These are phyloP conservation scores for Penicillium herquei DNA, from an alignment of 495 filamentous ascomycete genomes.

Conservation along the genomic window DNA sequence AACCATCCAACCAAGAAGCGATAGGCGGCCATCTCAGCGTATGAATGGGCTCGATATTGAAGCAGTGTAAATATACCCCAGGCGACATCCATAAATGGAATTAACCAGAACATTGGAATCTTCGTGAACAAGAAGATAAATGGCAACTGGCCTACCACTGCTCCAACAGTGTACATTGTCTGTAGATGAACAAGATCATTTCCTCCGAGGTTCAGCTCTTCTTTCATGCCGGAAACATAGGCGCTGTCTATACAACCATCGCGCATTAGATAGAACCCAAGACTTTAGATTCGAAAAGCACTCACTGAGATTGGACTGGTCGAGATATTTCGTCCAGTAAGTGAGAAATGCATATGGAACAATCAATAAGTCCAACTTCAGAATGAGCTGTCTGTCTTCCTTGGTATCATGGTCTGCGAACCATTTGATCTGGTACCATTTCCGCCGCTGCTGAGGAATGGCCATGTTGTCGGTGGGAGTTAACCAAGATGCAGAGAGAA, in stretches of 20 bases:
- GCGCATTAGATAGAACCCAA: background rate
- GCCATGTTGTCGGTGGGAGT: conserved; percentile 8
- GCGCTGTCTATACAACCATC: background rate
- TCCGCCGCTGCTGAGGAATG: conserved; percentile 21
- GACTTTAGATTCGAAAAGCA: background rate
- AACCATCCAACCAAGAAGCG: conserved; percentile 88
- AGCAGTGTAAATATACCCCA: conserved; percentile 51
- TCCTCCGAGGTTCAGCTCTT: conserved; percentile 28
- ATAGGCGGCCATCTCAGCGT: conserved; percentile 46
- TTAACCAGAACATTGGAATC: conserved; percentile 46
- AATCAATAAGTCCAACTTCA: conserved; percentile 45
- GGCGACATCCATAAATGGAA: conserved; percentile 40
- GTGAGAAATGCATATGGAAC: conserved; percentile 41
- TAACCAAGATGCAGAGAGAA: background rate
- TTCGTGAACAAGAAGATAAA: conserved; percentile 51
- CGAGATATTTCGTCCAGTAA: conserved; percentile 50
- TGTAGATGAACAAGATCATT: conserved; percentile 50
- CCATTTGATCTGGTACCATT: conserved; percentile 43
- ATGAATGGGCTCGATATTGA: conserved; percentile 38
- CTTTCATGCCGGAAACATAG: background rate
- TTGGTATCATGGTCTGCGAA: conserved; percentile 42
- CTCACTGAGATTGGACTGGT: conserved; percentile 39
- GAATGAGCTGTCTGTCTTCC: conserved; percentile 40
- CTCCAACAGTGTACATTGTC: conserved; percentile 51
- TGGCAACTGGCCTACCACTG: conserved; percentile 49